Conservation (phyloP, 768 basidiomycete species). For the Lactarius hengduanensis region DNA sequence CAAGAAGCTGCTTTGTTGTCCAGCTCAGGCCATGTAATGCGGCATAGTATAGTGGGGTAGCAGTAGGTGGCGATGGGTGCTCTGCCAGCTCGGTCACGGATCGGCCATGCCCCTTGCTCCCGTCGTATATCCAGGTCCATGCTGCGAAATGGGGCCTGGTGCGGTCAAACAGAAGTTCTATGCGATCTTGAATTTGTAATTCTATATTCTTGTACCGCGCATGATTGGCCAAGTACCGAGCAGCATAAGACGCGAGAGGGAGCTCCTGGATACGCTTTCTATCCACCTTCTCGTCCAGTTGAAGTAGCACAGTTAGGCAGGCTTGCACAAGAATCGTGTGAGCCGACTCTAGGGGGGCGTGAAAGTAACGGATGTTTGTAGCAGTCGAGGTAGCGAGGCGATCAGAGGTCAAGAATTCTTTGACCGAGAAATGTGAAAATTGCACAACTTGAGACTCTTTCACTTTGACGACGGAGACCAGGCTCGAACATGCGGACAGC, state of each 20-base stretch:
- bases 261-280: neutral
- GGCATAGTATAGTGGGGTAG: conserved; percentile 1
- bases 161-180: neutral
- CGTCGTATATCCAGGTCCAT: neutral
- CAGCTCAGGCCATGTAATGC: neutral
- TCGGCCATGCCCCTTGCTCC: too few species aligned
- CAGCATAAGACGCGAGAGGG: neutral
- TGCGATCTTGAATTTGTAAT: neutral
- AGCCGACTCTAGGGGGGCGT: neutral
- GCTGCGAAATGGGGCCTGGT: neutral
- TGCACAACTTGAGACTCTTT: neutral
- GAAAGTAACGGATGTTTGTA: neutral
- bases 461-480: neutral
- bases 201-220: neutral
- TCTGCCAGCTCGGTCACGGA: neutral
- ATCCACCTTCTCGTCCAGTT: neutral
- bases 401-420: conserved; percentile 10
- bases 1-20: neutral
- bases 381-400: neutral
- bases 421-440: conserved; percentile 9
- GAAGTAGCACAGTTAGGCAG: neutral
- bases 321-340: neutral
- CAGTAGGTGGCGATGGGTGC: neutral
- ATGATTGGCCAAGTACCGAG: conserved; percentile 3
- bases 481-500: neutral